Evolutionary conservation across 1,284 basidiomycete genomes (phyloP).

Genomic region (Sanguinoderma infundibulare): DNA sequence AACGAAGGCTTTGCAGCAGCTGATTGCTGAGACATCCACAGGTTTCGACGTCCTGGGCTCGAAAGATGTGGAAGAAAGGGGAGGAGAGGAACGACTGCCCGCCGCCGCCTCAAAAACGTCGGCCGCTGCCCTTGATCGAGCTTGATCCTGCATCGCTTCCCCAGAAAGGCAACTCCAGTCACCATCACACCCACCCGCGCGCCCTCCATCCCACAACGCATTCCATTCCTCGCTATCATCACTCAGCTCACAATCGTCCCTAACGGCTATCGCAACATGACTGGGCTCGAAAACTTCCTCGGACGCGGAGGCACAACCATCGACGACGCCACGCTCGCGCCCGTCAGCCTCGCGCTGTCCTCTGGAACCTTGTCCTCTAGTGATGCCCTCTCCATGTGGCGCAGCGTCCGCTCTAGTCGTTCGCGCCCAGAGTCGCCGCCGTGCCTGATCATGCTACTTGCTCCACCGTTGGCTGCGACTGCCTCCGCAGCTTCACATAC

Average conservation of each 20-base stretch:
- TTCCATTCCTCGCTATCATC: not conserved
- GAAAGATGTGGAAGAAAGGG: constrained; percentile 37
- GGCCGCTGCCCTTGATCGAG: constrained; percentile 17
- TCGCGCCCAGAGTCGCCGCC: not conserved
- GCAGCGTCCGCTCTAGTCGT: not conserved
- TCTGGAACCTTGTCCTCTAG: not conserved
- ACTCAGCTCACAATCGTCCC: no score
- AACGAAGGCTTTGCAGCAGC: constrained; percentile 82
- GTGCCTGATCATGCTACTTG: not conserved
- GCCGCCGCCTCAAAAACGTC: constrained; percentile 4
- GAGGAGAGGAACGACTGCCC: constrained; percentile 1
- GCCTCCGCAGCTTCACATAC: constrained; percentile 42
- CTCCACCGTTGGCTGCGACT: not conserved
- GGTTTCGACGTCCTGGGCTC: constrained; percentile 34
- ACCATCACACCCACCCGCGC: not conserved
- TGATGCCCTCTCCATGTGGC: not conserved
- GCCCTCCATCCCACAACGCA: not conserved
- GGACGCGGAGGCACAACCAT: constrained; percentile 10
- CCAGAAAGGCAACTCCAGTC: constrained; percentile 16
- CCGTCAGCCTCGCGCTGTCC: not conserved
- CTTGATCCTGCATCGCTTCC: constrained; percentile 14
- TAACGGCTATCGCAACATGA: constrained; percentile 10
- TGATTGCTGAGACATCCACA: constrained; percentile 89
- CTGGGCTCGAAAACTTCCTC: constrained; percentile 16
- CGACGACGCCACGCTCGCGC: constrained; percentile 1